Conservation (phyloP, 768 basidiomycete species). For the Roridomyces roridus region DNA sequence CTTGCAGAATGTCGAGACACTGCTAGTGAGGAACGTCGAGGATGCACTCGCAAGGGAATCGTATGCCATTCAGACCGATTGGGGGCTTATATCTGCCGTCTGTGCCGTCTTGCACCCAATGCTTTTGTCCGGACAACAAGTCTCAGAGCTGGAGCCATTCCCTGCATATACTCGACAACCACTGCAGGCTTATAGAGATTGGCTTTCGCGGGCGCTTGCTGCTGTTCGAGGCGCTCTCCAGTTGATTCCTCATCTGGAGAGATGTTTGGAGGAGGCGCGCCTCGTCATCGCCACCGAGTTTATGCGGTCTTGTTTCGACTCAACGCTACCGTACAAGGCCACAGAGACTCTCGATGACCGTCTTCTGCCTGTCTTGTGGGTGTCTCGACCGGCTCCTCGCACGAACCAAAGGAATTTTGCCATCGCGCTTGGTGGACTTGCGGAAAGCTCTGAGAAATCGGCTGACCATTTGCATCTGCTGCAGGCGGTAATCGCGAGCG, state of each 20-base stretch:
- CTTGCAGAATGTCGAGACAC: conserved; percentile 9
- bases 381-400: conserved; percentile 4
- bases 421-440: conserved; percentile 5
- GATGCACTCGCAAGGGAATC: background rate
- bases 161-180: conserved; percentile 10
- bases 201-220: conserved; percentile 2
- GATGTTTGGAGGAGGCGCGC: conserved; percentile 16
- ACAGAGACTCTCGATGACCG: conserved; percentile 5
- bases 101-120: conserved; percentile 7
- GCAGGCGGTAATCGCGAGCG: background rate
- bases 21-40: background rate
- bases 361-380: conserved; percentile 6
- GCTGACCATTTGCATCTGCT: conserved; percentile 5
- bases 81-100: conserved; percentile 17
- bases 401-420: conserved; percentile 15
- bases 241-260: conserved; percentile 13
- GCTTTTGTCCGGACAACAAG: conserved; percentile 2
- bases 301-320: conserved; percentile 2
- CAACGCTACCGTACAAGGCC: conserved; percentile 9
- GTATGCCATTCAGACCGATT: conserved; percentile 2
- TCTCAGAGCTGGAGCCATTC: conserved; percentile 8
- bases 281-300: conserved; percentile 16
- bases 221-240: conserved; percentile 2
- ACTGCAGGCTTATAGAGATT: conserved; percentile 1
- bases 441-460: background rate